Percentiles rank a stretch among this genome's conserved stretches.
These are phyloP conservation scores for Cercospora canescens DNA, from an alignment of 2,329 filamentous ascomycete species.

Conservation along the genomic window DNA sequence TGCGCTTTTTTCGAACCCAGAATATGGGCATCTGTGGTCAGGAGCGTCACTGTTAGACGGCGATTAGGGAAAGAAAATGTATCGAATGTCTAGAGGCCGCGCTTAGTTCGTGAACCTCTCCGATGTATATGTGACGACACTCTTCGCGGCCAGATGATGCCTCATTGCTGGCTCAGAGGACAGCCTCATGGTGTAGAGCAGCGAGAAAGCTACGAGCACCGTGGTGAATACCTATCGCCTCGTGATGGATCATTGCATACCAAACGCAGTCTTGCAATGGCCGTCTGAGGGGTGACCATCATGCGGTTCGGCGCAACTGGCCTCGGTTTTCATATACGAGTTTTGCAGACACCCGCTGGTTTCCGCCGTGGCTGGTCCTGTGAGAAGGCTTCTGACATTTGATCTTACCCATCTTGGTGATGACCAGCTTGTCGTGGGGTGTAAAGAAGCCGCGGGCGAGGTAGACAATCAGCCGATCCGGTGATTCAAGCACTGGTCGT, in stretches of 20 bases:
- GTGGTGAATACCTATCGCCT: not conserved
- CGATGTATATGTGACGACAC: not conserved
- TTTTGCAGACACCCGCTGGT: conserved; percentile 1
- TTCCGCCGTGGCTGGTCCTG: not conserved
- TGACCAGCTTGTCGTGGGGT: not conserved
- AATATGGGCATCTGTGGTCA: too few species aligned
- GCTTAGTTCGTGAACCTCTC: not conserved
- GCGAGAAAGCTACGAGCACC: not conserved
- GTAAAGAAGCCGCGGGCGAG: not conserved
- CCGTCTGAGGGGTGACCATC: not conserved
- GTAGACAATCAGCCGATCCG: not conserved
- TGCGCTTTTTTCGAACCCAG: too few species aligned
- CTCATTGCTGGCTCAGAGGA: not conserved
- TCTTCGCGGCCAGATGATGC: not conserved
- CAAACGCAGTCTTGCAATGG: not conserved
- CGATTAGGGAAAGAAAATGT: too few species aligned
- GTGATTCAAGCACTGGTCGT: not conserved
- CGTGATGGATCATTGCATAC: not conserved
- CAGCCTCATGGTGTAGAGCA: not conserved
- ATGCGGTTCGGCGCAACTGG: not conserved
- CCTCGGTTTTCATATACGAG: not conserved
- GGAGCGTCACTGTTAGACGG: too few species aligned
- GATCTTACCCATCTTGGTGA: not conserved
- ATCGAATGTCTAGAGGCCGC: too few species aligned
- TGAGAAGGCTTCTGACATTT: not conserved